phyloP scores from a whole-genome alignment of 2,329 filamentous ascomycete species.

The Tolypocladium inflatum region DNA sequence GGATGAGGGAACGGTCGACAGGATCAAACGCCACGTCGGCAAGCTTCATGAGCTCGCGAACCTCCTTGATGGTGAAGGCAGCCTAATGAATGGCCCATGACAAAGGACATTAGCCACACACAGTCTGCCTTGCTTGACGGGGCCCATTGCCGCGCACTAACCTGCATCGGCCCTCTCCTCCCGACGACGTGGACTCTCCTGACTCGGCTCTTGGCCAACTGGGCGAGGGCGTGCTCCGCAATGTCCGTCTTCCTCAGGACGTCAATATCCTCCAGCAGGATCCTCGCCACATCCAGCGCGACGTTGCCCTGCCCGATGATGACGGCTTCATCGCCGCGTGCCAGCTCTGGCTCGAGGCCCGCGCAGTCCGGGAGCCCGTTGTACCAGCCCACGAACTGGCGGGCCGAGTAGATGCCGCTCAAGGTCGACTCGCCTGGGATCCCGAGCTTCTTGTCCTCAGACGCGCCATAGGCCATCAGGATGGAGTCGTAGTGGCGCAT shows the following conservation, averaged over 20 bases:
- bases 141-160: slow-evolving; percentile 21
- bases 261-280: slow-evolving; percentile 69
- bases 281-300: slow-evolving; percentile 84
- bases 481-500: slow-evolving; percentile 84
- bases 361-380: slow-evolving; percentile 85
- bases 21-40: slow-evolving; percentile 62
- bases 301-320: slow-evolving; percentile 95
- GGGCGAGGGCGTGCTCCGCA: slow-evolving; percentile 69
- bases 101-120: background rate
- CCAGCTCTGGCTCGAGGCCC: slow-evolving; percentile 61
- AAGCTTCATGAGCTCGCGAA: slow-evolving; percentile 77
- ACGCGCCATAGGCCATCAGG: slow-evolving; percentile 86
- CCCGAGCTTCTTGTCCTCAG: slow-evolving; percentile 67
- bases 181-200: slow-evolving; percentile 81
- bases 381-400: slow-evolving; percentile 96
- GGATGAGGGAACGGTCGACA: slow-evolving; percentile 57
- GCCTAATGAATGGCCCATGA: slow-evolving; percentile 41
- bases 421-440: slow-evolving; percentile 70
- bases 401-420: slow-evolving; percentile 72
- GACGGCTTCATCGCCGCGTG: slow-evolving; percentile 69
- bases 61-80: slow-evolving; percentile 91
- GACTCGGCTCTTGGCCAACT: slow-evolving; percentile 61
- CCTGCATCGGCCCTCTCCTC: slow-evolving; percentile 80
- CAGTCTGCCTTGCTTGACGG: background rate
- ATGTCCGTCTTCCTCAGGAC: slow-evolving; percentile 77